Conservation (phyloP, 2,329 filamentous ascomycete genomes). For the Alternaria sp. region DNA sequence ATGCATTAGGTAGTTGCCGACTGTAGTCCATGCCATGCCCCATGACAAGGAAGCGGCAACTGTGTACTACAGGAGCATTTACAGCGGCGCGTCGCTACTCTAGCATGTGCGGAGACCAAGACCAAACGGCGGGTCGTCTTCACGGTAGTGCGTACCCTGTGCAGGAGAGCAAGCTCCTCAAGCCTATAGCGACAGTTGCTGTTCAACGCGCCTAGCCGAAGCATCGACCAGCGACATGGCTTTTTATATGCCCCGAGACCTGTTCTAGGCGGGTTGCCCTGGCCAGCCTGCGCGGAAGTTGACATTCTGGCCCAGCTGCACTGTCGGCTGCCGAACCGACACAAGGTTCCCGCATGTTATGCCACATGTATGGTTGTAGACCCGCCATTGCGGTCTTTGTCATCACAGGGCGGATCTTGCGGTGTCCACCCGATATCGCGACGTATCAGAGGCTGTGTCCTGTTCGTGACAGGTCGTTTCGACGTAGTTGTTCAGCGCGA, state of each 20-base stretch:
- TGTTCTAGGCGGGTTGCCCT: neutral
- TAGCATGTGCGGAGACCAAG: neutral
- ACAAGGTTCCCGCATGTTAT: neutral
- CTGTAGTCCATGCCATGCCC: neutral
- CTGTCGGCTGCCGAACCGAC: neutral
- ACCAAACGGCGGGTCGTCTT: neutral
- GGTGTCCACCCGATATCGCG: neutral
- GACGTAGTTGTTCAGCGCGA: neutral
- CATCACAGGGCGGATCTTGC: neutral
- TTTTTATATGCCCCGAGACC: neutral
- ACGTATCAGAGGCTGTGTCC: neutral
- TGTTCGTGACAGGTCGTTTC: neutral
- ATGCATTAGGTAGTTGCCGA: neutral
- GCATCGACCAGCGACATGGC: neutral
- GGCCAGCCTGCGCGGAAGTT: neutral
- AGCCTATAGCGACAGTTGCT: neutral
- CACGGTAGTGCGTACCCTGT: neutral
- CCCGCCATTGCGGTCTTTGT: neutral
- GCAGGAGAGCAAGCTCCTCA: neutral
- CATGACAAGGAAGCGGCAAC: neutral
- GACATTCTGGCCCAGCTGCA: neutral
- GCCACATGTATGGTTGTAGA: neutral
- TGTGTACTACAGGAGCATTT: neutral
- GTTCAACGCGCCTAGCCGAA: neutral
- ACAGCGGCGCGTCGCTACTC: neutral